These are phyloP conservation scores for Trichoderma gracile DNA, from an alignment of 2,329 filamentous ascomycete species.

Conservation along the genomic window DNA sequence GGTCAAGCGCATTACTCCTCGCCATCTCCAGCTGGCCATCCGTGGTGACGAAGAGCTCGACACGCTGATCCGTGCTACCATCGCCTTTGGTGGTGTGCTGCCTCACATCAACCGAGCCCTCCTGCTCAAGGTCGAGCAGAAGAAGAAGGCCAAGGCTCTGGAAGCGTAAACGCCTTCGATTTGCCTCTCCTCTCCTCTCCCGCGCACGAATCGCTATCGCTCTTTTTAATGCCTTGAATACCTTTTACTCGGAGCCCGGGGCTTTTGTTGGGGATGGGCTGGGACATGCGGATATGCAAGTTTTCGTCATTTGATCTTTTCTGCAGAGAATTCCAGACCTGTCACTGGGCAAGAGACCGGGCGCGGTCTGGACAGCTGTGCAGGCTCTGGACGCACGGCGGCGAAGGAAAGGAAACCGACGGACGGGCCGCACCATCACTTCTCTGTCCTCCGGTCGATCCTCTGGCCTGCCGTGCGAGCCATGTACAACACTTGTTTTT, in stretches of 20 bases:
- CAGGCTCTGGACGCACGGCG: constrained; percentile 21
- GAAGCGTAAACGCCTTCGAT: constrained; percentile 40
- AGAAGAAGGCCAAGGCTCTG: constrained; percentile 75
- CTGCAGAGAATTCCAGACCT: constrained; percentile 19
- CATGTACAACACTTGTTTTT: constrained; percentile 26
- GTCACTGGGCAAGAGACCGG: constrained; percentile 10
- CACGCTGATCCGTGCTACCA: constrained; percentile 94
- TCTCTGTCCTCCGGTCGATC: background rate
- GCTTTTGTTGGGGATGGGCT: constrained; percentile 22
- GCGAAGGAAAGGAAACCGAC: background rate
- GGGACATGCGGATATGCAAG: constrained; percentile 18
- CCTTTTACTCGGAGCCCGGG: constrained; percentile 21
- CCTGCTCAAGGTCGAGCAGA: constrained; percentile 93
- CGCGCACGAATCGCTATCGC: constrained; percentile 17
- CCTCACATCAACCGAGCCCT: constrained; percentile 98
- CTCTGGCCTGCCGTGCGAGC: constrained; percentile 14
- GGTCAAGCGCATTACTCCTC: constrained; percentile 98
- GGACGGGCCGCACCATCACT: background rate
- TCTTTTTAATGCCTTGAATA: constrained; percentile 24
- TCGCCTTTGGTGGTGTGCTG: constrained; percentile 96
- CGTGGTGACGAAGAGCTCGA: constrained; percentile 98
- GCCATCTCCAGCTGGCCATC: constrained; percentile 96
- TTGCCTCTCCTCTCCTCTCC: background rate
- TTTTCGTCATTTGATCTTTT: constrained; percentile 11
- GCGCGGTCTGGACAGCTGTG: constrained; percentile 25